phyloP scores from a whole-genome alignment of 192 early-diverging fungal species.

The Thamnidium elegans region DNA sequence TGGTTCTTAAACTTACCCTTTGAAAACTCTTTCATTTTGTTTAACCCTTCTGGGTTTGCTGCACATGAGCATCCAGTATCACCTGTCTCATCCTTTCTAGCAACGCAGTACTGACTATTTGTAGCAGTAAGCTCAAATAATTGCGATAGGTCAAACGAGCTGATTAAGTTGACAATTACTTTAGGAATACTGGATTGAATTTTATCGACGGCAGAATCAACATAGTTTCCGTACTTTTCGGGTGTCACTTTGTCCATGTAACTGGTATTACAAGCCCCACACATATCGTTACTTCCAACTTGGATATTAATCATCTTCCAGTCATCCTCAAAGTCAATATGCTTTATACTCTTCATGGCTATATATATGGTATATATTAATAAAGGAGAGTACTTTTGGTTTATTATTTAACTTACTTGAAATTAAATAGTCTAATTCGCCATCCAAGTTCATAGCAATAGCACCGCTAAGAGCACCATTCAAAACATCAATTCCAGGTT shows the following conservation, averaged over 20 bases:
- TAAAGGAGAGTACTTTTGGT: no score
- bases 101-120: not conserved
- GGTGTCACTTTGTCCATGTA: constrained; percentile 4
- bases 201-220: not conserved
- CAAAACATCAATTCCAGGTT: constrained; percentile 17
- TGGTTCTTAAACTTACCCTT: not conserved
- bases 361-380: no score
- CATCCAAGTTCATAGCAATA: constrained; percentile 40
- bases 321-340: constrained; percentile 5
- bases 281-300: constrained; percentile 25
- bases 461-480: constrained; percentile 56
- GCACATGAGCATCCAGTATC: not conserved
- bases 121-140: not conserved
- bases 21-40: constrained; percentile 4
- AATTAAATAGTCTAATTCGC: constrained; percentile 45
- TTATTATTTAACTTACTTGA: constrained; percentile 15
- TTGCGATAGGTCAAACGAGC: not conserved
- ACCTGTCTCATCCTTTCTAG: not conserved
- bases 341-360: constrained; percentile 3
- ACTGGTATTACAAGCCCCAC: constrained; percentile 6
- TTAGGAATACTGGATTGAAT: not conserved
- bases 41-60: not conserved
- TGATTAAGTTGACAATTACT: not conserved
- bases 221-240: not conserved
- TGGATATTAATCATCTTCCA: constrained; percentile 8